Percentiles rank a stretch among this genome's conserved stretches.
Conservation (phyloP, 768 basidiomycete genomes). For the Tricholoma flavovirens region DNA sequence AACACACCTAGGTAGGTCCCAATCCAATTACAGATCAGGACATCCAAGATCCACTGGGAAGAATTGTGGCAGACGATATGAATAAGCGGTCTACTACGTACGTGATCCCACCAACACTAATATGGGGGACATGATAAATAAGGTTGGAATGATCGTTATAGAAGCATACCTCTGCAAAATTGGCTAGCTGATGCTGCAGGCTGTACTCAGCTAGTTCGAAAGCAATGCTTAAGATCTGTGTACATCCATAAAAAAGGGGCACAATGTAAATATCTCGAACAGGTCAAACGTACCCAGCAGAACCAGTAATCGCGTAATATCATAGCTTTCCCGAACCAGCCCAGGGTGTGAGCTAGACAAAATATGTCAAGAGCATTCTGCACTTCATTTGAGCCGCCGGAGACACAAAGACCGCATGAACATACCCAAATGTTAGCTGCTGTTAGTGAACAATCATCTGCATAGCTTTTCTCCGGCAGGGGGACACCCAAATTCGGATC, state of each 20-base stretch:
- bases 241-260: constrained; percentile 9
- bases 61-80: constrained; percentile 2
- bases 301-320: constrained; percentile 92
- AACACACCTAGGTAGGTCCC: constrained; percentile 72
- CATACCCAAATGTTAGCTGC: constrained; percentile 61
- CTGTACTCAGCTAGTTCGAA: constrained; percentile 90
- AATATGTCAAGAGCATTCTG: constrained; percentile 84
- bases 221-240: constrained; percentile 77
- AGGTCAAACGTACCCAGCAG: constrained; percentile 61
- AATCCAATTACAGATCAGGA: constrained; percentile 83
- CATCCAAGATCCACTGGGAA: constrained; percentile 78
- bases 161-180: constrained; percentile 72
- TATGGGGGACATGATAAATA: neutral
- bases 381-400: constrained; percentile 1
- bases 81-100: constrained; percentile 31
- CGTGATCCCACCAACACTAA: constrained; percentile 94
- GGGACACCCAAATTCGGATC: constrained; percentile 67
- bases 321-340: constrained; percentile 91
- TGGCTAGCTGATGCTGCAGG: constrained; percentile 80
- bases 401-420: constrained; percentile 1
- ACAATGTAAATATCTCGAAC: neutral
- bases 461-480: constrained; percentile 82
- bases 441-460: constrained; percentile 71
- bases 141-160: neutral
- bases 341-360: constrained; percentile 77